Percentiles rank a stretch among this genome's conserved stretches.
These are phyloP conservation scores for Cymbidium sinense DNA, from an alignment of 106 monocot species.

Conservation along the genomic window DNA sequence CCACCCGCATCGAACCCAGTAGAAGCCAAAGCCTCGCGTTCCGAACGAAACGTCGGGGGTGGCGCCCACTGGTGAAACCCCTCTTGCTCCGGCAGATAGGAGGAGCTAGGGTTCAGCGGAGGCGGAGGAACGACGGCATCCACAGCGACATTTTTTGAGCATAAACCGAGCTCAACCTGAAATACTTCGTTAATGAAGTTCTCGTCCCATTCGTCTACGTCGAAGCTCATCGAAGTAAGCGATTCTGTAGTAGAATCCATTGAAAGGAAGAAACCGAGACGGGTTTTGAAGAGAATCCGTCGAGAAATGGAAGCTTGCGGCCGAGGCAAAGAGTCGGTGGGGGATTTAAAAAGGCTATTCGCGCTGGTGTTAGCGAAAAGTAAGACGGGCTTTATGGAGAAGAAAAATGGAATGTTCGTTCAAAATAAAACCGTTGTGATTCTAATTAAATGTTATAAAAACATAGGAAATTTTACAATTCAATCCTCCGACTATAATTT, in stretches of 20 bases:
- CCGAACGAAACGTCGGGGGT: neutral
- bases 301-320: neutral
- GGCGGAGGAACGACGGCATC: constrained; percentile 3
- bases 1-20: neutral
- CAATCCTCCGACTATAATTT: no score
- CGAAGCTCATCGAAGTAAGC: constrained; percentile 22
- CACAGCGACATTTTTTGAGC: constrained; percentile 25
- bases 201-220: constrained; percentile 61
- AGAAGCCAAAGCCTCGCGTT: neutral
- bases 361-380: neutral
- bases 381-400: neutral
- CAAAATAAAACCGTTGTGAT: no score
- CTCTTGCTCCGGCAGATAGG: neutral
- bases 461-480: no score
- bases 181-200: constrained; percentile 41
- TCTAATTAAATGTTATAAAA: no score
- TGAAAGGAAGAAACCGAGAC: neutral
- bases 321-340: neutral
- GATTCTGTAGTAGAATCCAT: neutral
- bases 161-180: constrained; percentile 29
- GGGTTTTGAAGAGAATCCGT: neutral
- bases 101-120: neutral
- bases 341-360: neutral
- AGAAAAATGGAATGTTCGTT: no score
- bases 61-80: neutral